Base-by-base conservation (phyloP, 1,284 basidiomycete species). In the Cutaneotrichosporon sp. region DNA sequence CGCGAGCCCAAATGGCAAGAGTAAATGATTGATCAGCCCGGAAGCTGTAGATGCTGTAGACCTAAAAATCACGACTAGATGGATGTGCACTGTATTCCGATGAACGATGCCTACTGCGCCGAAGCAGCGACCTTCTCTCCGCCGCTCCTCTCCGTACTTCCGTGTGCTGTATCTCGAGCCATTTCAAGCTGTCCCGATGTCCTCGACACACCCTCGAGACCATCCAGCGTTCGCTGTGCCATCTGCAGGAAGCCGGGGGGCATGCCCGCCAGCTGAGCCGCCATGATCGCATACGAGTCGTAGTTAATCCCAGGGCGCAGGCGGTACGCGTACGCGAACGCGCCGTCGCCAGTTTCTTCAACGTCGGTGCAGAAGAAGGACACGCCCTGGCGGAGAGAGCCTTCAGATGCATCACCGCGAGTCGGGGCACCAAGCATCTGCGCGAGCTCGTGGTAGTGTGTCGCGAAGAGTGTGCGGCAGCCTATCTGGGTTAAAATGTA, bases 391-490 rank as follows among this genome's bases (percentile, higher is more conserved):
- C 42, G 26, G 5, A 55, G 24, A n/a, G 34, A 44, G 60, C 14
- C 78, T 79, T 52, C 20, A 4, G 12, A 2, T 12, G 19, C 22
- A 16, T 45, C 42, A 5, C 72, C 67, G 2, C 27, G n/a, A n/a
- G n/a, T n/a, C n/a, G n/a, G n/a, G 5, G 52, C 50, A 0, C 84
- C 84, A 17, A 94, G 77, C 81, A 97, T 85, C 59, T 89, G 85
- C 2, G 86, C 86, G 11, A 98, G 76, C 66, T 97, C 91, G 70
- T 97, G 91, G 65, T 97, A 97, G 74, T 98, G 94, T 11, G 94
- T 98, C 3, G 96, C 94, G 67, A 98, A 98, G 24, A 98, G 77
- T 2, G 88, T 82, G 20, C 91, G 82, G 68, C 88, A 91, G 48
- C 79, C 76, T 65, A 89, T 91, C n/a, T 81, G 75, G 16, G 79